These are phyloP conservation scores for Baorangia bicolor DNA, from an alignment of 768 basidiomycete genomes.

Conservation along the genomic window DNA sequence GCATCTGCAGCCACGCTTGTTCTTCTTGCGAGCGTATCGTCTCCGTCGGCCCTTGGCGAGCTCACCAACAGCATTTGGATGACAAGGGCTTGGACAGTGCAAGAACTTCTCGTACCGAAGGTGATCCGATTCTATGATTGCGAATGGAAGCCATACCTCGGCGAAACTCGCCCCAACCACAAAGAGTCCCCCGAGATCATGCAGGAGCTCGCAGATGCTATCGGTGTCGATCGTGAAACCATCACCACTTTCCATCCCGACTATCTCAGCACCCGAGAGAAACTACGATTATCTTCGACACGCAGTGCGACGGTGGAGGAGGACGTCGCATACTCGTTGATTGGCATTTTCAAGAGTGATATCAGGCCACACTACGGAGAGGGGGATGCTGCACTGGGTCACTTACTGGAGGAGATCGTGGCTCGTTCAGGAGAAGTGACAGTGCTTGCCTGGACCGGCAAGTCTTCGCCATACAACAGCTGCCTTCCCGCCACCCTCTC, in stretches of 20 bases:
- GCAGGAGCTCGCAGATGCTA: slow-evolving; percentile 7
- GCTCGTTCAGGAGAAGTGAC: slow-evolving; percentile 4
- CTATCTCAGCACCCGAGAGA: slow-evolving; percentile 3
- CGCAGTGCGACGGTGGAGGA: slow-evolving; percentile 8
- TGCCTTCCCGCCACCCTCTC: slow-evolving; percentile 7
- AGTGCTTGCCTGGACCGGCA: slow-evolving; percentile 12
- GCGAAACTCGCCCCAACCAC: background rate
- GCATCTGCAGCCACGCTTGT: too few species aligned
- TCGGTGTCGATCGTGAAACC: background rate
- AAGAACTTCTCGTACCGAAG: slow-evolving; percentile 13
- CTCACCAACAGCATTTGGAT: slow-evolving; percentile 2
- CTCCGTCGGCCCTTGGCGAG: background rate
- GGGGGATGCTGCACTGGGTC: slow-evolving; percentile 6
- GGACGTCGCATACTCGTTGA: slow-evolving; percentile 9
- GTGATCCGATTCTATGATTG: slow-evolving; percentile 8
- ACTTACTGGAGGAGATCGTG: slow-evolving; percentile 13
- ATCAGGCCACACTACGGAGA: slow-evolving; percentile 8
- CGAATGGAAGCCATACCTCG: slow-evolving; percentile 10
- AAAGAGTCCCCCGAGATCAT: slow-evolving; percentile 10
- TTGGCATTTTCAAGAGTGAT: slow-evolving; percentile 12
- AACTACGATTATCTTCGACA: slow-evolving; percentile 11
- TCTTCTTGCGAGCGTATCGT: background rate
- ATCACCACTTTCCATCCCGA: slow-evolving; percentile 4
- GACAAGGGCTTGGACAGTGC: slow-evolving; percentile 14
- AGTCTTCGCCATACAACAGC: slow-evolving; percentile 12